phyloP scores from a whole-genome alignment of 768 basidiomycete genomes.

The Nidula microcarpa region DNA sequence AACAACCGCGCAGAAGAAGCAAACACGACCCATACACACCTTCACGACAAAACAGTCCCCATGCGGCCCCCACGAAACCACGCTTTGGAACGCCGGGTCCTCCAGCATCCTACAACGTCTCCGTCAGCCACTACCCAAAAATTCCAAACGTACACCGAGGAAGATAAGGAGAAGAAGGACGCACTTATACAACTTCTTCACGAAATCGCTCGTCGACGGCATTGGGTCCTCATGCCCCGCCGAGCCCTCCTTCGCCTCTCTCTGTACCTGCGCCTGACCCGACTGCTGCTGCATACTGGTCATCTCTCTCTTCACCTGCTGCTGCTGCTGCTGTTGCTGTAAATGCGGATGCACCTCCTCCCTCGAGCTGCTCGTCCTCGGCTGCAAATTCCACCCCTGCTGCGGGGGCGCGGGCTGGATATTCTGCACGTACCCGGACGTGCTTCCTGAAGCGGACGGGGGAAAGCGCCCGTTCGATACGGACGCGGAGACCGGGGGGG shows the following conservation, averaged over 20 bases:
- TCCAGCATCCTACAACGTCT: constrained; percentile 72
- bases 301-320: constrained; percentile 20
- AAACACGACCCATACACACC: constrained; percentile 20
- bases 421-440: constrained; percentile 12
- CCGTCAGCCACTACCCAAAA: neutral
- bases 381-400: constrained; percentile 19
- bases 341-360: constrained; percentile 34
- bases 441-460: constrained; percentile 22
- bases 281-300: constrained; percentile 1
- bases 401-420: constrained; percentile 12
- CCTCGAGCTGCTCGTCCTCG: constrained; percentile 35
- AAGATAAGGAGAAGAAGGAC: constrained; percentile 12
- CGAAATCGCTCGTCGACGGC: constrained; percentile 90
- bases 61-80: constrained; percentile 80
- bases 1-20: no score
- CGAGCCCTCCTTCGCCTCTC: constrained; percentile 3
- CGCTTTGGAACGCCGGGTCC: constrained; percentile 64
- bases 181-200: constrained; percentile 92
- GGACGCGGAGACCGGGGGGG: constrained; percentile 12
- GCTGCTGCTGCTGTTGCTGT: constrained; percentile 17
- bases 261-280: neutral
- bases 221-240: constrained; percentile 56
- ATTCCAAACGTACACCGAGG: neutral
- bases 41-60: constrained; percentile 94
- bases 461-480: constrained; percentile 8